Percentiles rank a stretch among this genome's conserved stretches.
Evolutionary conservation across 2,329 filamentous ascomycete genomes (phyloP).

Genomic region (Aspergillus udagawae): DNA sequence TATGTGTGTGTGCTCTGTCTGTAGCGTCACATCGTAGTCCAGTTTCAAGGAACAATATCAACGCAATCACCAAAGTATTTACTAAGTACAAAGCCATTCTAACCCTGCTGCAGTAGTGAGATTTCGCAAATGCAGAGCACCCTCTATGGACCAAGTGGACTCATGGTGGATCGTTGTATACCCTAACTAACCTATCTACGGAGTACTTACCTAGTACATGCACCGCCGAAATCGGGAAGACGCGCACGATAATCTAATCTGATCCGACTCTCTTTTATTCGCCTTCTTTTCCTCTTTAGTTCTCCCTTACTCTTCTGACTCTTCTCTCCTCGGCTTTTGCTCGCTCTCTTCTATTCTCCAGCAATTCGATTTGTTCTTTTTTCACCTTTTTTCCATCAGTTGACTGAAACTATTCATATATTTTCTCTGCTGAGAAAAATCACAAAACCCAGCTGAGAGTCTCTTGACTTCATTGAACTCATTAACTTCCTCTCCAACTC

Average conservation of each 20-base stretch:
- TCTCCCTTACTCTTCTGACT: not conserved
- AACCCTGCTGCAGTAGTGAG: not conserved
- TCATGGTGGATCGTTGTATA: not conserved
- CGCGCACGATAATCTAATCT: constrained; percentile 32
- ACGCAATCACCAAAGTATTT: not conserved
- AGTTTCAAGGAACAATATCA: not conserved
- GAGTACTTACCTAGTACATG: no score
- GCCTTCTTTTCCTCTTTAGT: constrained; percentile 2
- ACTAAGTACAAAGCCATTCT: not conserved
- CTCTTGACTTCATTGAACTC: constrained; percentile 11
- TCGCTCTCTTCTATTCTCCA: not conserved
- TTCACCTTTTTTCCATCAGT: not conserved
- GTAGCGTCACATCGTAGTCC: not conserved
- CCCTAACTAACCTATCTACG: no score
- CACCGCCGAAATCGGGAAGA: constrained; percentile 20
- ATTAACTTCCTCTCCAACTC: not conserved
- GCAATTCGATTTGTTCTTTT: not conserved
- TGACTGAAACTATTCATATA: no score
- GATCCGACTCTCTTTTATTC: constrained; percentile 23
- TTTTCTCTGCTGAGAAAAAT: not conserved
- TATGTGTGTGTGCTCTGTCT: no score
- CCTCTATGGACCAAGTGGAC: no score
- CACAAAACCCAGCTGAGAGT: not conserved
- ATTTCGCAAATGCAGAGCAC: not conserved
- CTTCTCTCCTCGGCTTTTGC: constrained; percentile 4